These are phyloP conservation scores for Didymella keratinophila DNA, from an alignment of 2,329 filamentous ascomycete species.

Conservation along the genomic window DNA sequence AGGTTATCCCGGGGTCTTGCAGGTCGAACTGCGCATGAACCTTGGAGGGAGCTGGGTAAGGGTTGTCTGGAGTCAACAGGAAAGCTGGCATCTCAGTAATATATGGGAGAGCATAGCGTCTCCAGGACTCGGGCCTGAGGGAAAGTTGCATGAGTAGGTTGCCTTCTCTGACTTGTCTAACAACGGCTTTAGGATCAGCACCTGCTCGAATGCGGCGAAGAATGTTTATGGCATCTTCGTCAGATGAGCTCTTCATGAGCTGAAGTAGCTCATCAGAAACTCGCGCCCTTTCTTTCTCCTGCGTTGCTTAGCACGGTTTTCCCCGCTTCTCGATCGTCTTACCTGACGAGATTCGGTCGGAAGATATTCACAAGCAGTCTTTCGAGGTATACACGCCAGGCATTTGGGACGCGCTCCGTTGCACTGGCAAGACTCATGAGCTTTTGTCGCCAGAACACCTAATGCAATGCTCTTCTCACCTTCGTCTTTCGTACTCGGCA, in stretches of 20 bases:
- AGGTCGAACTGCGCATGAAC: not conserved
- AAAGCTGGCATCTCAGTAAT: not conserved
- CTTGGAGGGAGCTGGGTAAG: not conserved
- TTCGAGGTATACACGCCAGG: constrained; percentile 2
- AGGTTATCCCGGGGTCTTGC: not conserved
- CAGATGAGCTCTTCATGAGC: not conserved
- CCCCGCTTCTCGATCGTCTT: not conserved
- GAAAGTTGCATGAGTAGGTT: constrained; percentile 24
- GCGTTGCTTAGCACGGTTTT: not conserved
- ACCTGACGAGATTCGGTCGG: constrained; percentile 6
- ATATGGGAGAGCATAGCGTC: constrained; percentile 30
- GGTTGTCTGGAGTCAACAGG: constrained; percentile 4
- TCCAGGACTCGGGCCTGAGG: constrained; percentile 22
- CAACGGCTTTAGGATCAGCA: constrained; percentile 20
- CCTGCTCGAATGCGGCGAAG: constrained; percentile 27
- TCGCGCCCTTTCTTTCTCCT: constrained; percentile 3
- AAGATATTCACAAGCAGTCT: constrained; percentile 2
- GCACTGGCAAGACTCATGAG: not conserved
- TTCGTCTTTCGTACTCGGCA: constrained; percentile 7
- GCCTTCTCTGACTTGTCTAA: constrained; percentile 23
- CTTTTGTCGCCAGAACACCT: not conserved
- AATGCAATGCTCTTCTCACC: not conserved
- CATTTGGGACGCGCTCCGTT: constrained; percentile 7
- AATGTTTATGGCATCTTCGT: constrained; percentile 12
- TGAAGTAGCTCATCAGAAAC: not conserved